Evolutionary conservation across 108 stramenopile genomes (phyloP).

Genomic region (Aurantiochytrium sp.): DNA sequence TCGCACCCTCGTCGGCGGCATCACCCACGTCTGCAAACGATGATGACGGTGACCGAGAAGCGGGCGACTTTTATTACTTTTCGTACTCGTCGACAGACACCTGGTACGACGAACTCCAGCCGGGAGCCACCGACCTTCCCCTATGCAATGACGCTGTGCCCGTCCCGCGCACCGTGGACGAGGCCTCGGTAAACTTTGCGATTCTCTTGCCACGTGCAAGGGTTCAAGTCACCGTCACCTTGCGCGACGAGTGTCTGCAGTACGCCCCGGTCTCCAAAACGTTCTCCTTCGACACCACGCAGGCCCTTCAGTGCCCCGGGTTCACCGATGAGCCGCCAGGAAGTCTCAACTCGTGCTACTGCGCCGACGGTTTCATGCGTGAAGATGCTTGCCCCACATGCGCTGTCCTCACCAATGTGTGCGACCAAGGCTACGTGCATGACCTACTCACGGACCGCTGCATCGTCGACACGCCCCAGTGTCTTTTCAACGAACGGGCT

Average conservation of each 20-base stretch:
- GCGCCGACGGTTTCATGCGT: neutral
- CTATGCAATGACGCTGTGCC: neutral
- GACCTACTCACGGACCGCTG: neutral
- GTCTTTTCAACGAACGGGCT: neutral
- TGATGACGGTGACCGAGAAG: neutral
- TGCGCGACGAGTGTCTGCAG: neutral
- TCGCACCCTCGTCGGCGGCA: too few relatives aligned
- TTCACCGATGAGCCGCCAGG: neutral
- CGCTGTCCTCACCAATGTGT: neutral
- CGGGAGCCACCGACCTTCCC: neutral
- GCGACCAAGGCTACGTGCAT: neutral
- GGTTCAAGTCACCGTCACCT: neutral
- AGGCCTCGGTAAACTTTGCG: too few relatives aligned
- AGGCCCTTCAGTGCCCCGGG: neutral
- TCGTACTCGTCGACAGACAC: too few relatives aligned
- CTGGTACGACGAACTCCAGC: neutral
- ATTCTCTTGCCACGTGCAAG: neutral
- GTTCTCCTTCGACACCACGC: neutral
- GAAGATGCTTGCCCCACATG: conserved; percentile 20
- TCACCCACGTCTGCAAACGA: neutral
- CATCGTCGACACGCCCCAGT: neutral
- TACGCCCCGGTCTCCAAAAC: neutral
- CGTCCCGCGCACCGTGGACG: too few relatives aligned
- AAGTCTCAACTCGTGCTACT: neutral
- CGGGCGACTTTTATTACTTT: neutral